Evolutionary conservation across 371 early-diverging fungal genomes (phyloP).

Genomic region (Blastocladiella emersonii): DNA sequence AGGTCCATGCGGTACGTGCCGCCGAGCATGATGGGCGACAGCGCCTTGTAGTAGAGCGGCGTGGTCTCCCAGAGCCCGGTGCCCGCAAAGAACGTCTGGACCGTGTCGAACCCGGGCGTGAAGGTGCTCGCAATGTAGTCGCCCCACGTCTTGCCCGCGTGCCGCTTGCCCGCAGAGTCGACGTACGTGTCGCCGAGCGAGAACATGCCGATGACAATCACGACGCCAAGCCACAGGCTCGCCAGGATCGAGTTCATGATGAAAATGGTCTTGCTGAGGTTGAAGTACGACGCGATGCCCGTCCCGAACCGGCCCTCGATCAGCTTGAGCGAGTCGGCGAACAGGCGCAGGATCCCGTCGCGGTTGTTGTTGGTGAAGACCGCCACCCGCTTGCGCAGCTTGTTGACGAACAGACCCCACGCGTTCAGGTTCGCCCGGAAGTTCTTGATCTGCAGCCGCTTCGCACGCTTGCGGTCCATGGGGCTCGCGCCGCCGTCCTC

Average conservation of each 20-base stretch:
- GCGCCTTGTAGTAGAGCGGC: neutral
- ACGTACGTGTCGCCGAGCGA: neutral
- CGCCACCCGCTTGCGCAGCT: no score
- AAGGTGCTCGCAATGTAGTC: neutral
- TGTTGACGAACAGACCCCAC: neutral
- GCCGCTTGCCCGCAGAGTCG: neutral
- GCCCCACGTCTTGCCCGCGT: no score
- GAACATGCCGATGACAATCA: slow-evolving; percentile 1
- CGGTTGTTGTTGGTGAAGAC: no score
- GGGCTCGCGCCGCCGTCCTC: neutral
- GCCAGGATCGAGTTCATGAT: neutral
- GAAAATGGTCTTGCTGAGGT: slow-evolving; percentile 5
- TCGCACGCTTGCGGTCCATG: neutral
- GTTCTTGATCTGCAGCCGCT: slow-evolving; percentile 4
- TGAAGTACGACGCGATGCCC: slow-evolving; percentile 9
- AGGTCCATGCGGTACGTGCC: slow-evolving; percentile 8
- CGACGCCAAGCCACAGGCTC: slow-evolving; percentile 3
- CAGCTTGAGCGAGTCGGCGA: neutral
- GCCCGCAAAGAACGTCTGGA: neutral
- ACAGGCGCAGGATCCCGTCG: slow-evolving; percentile 3
- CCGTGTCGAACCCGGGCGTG: neutral
- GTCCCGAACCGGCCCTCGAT: slow-evolving; percentile 11
- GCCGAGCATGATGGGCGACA: neutral
- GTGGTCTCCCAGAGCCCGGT: neutral
- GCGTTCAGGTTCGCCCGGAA: neutral